Base-by-base conservation (phyloP, 2,329 filamentous ascomycete species). In the Canariomyces notabilis region DNA sequence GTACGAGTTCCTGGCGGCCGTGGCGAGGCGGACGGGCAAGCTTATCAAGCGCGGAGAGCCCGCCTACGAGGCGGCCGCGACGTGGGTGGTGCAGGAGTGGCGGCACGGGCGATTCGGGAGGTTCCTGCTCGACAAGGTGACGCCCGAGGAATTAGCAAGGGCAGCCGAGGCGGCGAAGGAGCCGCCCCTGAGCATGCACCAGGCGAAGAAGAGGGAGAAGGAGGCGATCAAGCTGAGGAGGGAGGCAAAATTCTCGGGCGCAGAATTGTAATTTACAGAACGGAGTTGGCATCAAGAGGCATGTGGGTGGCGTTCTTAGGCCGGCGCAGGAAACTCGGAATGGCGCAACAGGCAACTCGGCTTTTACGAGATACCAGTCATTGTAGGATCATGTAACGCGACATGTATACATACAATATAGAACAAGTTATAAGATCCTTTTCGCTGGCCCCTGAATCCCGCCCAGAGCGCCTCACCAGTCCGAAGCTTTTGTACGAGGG, bases 51-150 rank as follows among this genome's bases (percentile, higher is more conserved):
- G 88, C 1, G 89, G 88, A 0, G 64, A 75, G 8, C 82, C 85
- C 0, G 83, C 87, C 60, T 67, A 79, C 20, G 83, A 89, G 43
- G 80, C 80, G 6, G 82, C 89, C 2, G 90, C 90, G 2, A 68
- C 89, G 29, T 88, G 87, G 76, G 72, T 95, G 48, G 76, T 97
- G 11, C 83, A 89, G 58, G 79, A 83, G 61, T 98, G 89, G 87
- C 78, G 90, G 41, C 75, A 73, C 19, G 93, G 93, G 2, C 70
- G 79, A 22, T 61, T 97, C 46, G 91, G 90, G 0, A 74, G 69
- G 33, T 93, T 94, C 60, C 68, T 89, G 16, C 72, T 98, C 23
- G 93, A 98, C 61, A 79, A 88, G 45, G 71, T 97, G 11, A 75
- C 72, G 16, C 75, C 77, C 32, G 77, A 79, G 42, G 72, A 75